Conservation (phyloP, 331 rosid species). For the Acacia concinna region DNA sequence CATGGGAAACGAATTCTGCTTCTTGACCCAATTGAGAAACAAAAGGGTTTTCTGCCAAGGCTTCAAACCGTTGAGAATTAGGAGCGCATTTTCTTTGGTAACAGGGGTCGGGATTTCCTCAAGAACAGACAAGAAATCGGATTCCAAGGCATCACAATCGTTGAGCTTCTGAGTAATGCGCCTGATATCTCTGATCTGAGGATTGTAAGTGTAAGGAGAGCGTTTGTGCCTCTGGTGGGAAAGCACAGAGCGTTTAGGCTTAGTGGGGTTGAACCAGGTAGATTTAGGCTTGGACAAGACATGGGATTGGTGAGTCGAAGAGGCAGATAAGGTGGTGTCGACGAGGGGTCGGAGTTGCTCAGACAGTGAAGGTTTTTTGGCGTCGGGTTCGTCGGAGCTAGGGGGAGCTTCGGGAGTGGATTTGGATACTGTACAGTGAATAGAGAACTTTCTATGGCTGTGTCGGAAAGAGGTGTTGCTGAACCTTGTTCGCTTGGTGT, state of each 20-base stretch:
- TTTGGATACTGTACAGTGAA: slow-evolving; percentile 46
- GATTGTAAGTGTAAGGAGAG: slow-evolving; percentile 51
- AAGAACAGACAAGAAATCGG: slow-evolving; percentile 52
- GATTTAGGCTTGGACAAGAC: slow-evolving; percentile 73
- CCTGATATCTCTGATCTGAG: slow-evolving; percentile 59
- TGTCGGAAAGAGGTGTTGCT: slow-evolving; percentile 36
- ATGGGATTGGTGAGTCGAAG: slow-evolving; percentile 39
- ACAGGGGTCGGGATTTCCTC: slow-evolving; percentile 67
- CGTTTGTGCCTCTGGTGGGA: slow-evolving; percentile 73
- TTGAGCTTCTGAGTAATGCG: slow-evolving; percentile 65
- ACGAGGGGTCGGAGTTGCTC: slow-evolving; percentile 80
- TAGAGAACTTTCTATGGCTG: slow-evolving; percentile 28
- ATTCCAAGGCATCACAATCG: slow-evolving; percentile 42
- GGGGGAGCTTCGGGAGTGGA: slow-evolving; percentile 44
- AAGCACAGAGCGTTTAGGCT: slow-evolving; percentile 65
- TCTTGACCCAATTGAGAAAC: slow-evolving; percentile 79
- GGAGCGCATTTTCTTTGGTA: slow-evolving; percentile 67
- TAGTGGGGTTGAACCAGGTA: slow-evolving; percentile 88
- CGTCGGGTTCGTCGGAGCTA: slow-evolving; percentile 25
- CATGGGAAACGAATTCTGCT: slow-evolving; percentile 71
- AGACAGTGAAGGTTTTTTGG: slow-evolving; percentile 58
- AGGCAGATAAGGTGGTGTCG: slow-evolving; percentile 48
- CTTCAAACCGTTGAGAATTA: slow-evolving; percentile 78
- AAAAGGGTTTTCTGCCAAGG: slow-evolving; percentile 75
- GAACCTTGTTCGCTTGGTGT: slow-evolving; percentile 54